Conservation (phyloP, 176 grass and related monocot genomes). For the Themeda triandra region DNA sequence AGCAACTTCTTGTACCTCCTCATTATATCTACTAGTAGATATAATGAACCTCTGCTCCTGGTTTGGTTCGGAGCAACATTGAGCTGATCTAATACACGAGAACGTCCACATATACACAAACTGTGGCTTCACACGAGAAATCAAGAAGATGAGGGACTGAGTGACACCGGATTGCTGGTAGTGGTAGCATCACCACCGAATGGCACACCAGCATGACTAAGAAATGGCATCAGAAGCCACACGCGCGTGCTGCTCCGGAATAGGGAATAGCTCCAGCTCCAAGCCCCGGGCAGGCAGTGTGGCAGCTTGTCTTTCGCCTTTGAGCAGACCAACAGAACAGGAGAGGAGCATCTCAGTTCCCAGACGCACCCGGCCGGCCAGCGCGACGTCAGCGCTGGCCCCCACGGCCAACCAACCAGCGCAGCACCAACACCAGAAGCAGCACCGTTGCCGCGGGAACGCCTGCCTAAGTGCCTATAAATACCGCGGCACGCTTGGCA, state of each 20-base stretch:
- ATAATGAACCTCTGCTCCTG: too few species aligned
- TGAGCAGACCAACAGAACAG: background rate
- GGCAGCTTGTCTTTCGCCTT: background rate
- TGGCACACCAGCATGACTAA: background rate
- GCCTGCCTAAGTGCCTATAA: constrained; percentile 29
- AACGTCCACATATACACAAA: too few species aligned
- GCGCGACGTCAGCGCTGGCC: constrained; percentile 26
- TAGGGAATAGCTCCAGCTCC: background rate
- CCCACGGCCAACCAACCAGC: constrained; percentile 2
- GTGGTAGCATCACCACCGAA: too few species aligned
- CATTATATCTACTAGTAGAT: too few species aligned
- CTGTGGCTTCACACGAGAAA: background rate
- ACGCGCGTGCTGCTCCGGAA: background rate
- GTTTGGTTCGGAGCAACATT: too few species aligned
- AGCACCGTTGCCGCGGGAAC: too few species aligned
- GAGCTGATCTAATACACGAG: too few species aligned
- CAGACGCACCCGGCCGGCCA: background rate
- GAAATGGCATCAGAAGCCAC: background rate
- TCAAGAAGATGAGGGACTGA: background rate
- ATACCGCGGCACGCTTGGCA: constrained; percentile 9
- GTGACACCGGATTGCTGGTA: background rate
- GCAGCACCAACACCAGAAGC: background rate
- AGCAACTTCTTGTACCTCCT: too few species aligned
- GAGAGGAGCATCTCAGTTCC: background rate
- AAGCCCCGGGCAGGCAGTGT: background rate